These are phyloP conservation scores for Symbiodinium pilosum DNA, from an alignment of 73 alveolate species.

Conservation along the genomic window DNA sequence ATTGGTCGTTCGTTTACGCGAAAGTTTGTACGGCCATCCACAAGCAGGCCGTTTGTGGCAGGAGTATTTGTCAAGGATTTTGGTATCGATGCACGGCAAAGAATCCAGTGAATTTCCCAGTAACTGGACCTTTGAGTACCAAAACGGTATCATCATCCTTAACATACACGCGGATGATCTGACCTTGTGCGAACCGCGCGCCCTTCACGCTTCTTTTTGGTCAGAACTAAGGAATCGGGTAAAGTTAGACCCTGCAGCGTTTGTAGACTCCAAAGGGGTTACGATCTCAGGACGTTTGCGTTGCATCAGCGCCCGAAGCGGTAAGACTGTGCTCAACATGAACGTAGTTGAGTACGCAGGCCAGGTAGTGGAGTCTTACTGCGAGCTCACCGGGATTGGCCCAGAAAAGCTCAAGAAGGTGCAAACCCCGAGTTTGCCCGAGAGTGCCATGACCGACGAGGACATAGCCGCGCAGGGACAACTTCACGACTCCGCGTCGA, in stretches of 20 bases:
- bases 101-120: not conserved
- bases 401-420: not conserved
- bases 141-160: not conserved
- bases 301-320: not conserved
- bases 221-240: not conserved
- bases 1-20: not conserved
- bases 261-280: not conserved
- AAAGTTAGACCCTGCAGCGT: not conserved
- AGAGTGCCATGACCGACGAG: conserved; percentile 27
- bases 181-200: not conserved
- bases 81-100: not conserved
- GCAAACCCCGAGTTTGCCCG: not conserved
- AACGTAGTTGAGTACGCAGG: not conserved
- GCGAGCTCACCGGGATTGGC: conserved; percentile 6
- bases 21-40: conserved; percentile 7
- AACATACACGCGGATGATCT: conserved; percentile 20
- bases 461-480: not conserved
- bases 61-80: not conserved
- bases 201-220: conserved; percentile 13
- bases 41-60: conserved; percentile 11
- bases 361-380: not conserved
- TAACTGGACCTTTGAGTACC: not conserved
- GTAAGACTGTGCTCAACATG: not conserved
- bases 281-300: not conserved
- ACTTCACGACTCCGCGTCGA: not conserved